These are phyloP conservation scores for Macrotyloma uniflorum DNA, from an alignment of 306 rosid species.

Conservation along the genomic window DNA sequence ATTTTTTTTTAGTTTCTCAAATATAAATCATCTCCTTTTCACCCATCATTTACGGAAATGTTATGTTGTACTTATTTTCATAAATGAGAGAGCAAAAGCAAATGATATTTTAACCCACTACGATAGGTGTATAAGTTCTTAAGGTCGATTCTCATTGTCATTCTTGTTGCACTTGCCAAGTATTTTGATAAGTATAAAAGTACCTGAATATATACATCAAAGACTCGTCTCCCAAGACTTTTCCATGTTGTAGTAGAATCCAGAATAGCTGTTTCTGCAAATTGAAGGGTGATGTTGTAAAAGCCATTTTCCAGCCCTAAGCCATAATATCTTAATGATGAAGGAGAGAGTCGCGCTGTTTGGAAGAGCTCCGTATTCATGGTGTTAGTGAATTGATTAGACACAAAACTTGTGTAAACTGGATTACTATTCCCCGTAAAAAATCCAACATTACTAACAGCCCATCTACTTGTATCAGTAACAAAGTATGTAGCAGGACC, in stretches of 20 bases:
- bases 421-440: conserved; percentile 41
- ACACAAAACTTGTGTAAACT: conserved; percentile 31
- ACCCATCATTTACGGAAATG: not conserved
- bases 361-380: conserved; percentile 63
- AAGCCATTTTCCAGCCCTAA: conserved; percentile 70
- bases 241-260: conserved; percentile 51
- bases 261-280: conserved; percentile 58
- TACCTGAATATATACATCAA: conserved; percentile 84
- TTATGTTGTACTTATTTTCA: not conserved
- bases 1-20: not conserved
- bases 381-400: conserved; percentile 52
- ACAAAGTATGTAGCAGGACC: conserved; percentile 78
- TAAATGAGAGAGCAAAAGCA: not conserved
- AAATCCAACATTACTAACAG: conserved; percentile 70
- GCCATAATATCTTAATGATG: conserved; percentile 83
- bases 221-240: conserved; percentile 73
- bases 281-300: conserved; percentile 70
- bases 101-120: not conserved
- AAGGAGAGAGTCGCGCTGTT: conserved; percentile 72
- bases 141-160: not conserved
- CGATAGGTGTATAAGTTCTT: no score
- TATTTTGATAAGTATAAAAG: not conserved
- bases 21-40: not conserved
- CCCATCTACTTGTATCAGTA: conserved; percentile 62
- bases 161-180: not conserved